A percentile compares a stretch with the other conserved stretches of the same genome.
Evolutionary conservation across 768 basidiomycete species (phyloP).

Genomic region (Antrodiella citrinella): DNA sequence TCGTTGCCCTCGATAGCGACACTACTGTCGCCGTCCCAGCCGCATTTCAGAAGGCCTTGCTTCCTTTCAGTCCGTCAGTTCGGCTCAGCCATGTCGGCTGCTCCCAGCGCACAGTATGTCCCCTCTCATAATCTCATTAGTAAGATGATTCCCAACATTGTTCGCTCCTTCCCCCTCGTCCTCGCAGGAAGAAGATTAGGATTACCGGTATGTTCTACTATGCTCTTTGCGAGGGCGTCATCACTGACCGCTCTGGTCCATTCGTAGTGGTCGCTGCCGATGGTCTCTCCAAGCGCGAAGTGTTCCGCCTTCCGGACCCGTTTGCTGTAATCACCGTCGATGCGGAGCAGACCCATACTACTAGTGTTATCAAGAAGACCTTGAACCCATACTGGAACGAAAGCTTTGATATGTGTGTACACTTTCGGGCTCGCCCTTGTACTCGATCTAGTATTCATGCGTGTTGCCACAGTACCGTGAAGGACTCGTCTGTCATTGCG

Average conservation of each 20-base stretch:
- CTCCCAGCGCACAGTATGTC: constrained; percentile 22
- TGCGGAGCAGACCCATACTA: constrained; percentile 94
- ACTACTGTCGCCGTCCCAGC: too few species aligned
- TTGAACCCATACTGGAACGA: constrained; percentile 97
- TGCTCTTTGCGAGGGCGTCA: constrained; percentile 12
- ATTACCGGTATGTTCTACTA: constrained; percentile 72
- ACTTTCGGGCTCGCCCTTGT: too few species aligned
- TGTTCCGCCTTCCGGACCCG: constrained; percentile 93
- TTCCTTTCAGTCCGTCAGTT: too few species aligned
- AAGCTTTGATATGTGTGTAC: constrained; percentile 88
- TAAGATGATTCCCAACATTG: constrained; percentile 12
- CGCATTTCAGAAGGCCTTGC: too few species aligned
- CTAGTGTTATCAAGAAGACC: constrained; percentile 94
- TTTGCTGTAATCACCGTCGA: constrained; percentile 99
- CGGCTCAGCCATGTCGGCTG: constrained; percentile 21
- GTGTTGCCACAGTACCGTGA: constrained; percentile 60
- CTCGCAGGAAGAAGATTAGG: constrained; percentile 71
- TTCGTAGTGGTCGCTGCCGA: constrained; percentile 92
- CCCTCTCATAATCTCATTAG: not conserved
- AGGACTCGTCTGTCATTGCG: constrained; percentile 95
- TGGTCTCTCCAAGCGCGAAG: constrained; percentile 88
- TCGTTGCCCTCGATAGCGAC: too few species aligned
- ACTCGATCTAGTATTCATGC: not conserved
- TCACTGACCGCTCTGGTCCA: not conserved
- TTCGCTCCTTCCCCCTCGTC: too few species aligned